Base-by-base conservation (phyloP, 495 filamentous ascomycete genomes). In the Amniculicola lignicola region DNA sequence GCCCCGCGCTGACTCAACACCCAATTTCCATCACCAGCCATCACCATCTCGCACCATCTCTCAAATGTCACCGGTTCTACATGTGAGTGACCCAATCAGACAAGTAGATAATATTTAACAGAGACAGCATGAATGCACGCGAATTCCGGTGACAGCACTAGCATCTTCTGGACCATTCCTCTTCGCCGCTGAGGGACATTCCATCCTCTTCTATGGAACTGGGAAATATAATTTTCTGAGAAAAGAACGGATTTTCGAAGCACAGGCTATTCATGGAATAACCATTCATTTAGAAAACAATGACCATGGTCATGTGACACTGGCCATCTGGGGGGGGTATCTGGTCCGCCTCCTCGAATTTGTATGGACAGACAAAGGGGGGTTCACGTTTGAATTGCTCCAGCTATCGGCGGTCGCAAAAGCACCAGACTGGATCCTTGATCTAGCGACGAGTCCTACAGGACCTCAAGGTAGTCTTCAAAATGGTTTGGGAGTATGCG, bases 351-450 rank as follows among this genome's bases (percentile, higher is more conserved):
- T 31, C 15, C 28, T 60, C 11, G 42, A 46, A 15, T 2, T 71
- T 51, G 14, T 62, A 21, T 67, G 29, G 29, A 33, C 29, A 7
- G 7, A 33, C 29, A 33, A 33, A n/a, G 7, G n/a, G 29, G n/a
- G 29, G 29, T 7, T 7, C 16, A 15, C 16, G 3, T 5, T 28
- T 10, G 25, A 37, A 6, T 22, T 1, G 11, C 21, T 51, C 12
- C 33, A 27, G 4, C 29, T 63, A 15, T 63, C 61, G 11, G 23
- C 22, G 14, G 31, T 38, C 23, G 51, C 23, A 1, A 37, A 63
- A 22, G 79, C 79, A 11, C 74, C 81, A 3, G 92, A 96, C 66
- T 95, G 92, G 91, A 85, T 96, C 46, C 77, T 94, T 55, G 83
- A 89, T 64, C 84, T 81, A n/a, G 76, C 80, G 24, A 74, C 87